Conservation (phyloP, 495 filamentous ascomycete species). For the Lophiostoma macrostomum region DNA sequence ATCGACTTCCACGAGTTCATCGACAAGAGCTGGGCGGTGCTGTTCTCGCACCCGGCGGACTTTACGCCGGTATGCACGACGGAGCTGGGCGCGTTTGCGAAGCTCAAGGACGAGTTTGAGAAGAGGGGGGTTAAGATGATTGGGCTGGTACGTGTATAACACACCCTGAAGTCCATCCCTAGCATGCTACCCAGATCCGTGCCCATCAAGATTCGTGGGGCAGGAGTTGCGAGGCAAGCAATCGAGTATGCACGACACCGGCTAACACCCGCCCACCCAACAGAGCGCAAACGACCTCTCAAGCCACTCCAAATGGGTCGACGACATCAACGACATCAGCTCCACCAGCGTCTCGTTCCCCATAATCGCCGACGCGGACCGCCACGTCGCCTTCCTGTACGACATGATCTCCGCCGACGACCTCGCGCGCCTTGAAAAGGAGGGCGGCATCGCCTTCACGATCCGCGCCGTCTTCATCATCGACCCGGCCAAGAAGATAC, state of each 20-base stretch:
- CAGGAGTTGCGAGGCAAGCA: too few species aligned
- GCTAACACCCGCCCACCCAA: not conserved
- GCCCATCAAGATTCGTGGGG: too few species aligned
- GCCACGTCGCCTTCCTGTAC: conserved; percentile 63
- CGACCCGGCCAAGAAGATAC: conserved; percentile 67
- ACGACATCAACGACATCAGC: conserved; percentile 63
- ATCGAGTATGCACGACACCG: too few species aligned
- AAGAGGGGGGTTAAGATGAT: conserved; percentile 65
- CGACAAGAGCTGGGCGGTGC: conserved; percentile 59
- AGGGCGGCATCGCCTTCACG: conserved; percentile 59
- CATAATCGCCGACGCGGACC: conserved; percentile 65
- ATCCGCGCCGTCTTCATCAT: conserved; percentile 70
- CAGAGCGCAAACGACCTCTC: conserved; percentile 53
- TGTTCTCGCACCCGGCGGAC: conserved; percentile 69
- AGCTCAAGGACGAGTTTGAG: conserved; percentile 59
- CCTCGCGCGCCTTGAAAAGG: conserved; percentile 53
- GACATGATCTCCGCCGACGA: conserved; percentile 63
- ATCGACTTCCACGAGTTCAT: conserved; percentile 60
- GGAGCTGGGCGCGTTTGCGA: conserved; percentile 66
- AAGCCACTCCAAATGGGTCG: conserved; percentile 61
- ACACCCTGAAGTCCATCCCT: too few species aligned
- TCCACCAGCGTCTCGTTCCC: conserved; percentile 59
- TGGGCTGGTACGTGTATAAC: conserved; percentile 49
- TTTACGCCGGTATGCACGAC: conserved; percentile 72
- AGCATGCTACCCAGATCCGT: too few species aligned